These are phyloP conservation scores for Yamadazyma triangularis DNA, from an alignment of 1,139 yeast genomes.

Conservation along the genomic window DNA sequence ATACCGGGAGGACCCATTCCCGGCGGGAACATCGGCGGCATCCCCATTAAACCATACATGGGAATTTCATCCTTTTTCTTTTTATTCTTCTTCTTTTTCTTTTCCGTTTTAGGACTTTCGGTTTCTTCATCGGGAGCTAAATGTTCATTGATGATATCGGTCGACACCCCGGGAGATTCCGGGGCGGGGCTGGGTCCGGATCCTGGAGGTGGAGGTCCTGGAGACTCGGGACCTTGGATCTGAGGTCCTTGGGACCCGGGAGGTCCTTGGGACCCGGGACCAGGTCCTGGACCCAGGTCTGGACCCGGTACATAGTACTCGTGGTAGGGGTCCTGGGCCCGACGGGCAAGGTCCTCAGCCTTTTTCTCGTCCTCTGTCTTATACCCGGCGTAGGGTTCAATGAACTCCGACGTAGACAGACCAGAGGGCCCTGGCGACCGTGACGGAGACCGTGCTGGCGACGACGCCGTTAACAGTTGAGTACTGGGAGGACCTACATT, in stretches of 20 bases:
- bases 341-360: constrained; percentile 13
- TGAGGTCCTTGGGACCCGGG: constrained; percentile 1
- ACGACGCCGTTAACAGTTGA: constrained; percentile 6
- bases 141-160: background rate
- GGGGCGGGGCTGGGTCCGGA: constrained; percentile 2
- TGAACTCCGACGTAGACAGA: constrained; percentile 7
- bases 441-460: background rate
- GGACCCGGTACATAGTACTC: constrained; percentile 11
- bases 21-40: constrained; percentile 13
- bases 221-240: constrained; percentile 4
- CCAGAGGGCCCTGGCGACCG: background rate
- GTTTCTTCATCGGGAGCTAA: constrained; percentile 11
- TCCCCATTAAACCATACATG: too few species aligned
- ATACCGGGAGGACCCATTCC: constrained; percentile 14
- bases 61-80: constrained; percentile 7
- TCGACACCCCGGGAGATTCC: background rate
- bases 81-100: constrained; percentile 13
- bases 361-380: constrained; percentile 15
- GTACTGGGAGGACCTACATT: constrained; percentile 3
- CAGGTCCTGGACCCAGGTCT: background rate
- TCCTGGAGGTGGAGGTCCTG: constrained; percentile 3
- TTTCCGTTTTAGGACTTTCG: constrained; percentile 12
- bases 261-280: constrained; percentile 1
- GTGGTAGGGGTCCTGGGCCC: constrained; percentile 22
- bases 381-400: constrained; percentile 30